Conservation (phyloP, 495 filamentous ascomycete genomes). For the Astrothelium subdiscretum region DNA sequence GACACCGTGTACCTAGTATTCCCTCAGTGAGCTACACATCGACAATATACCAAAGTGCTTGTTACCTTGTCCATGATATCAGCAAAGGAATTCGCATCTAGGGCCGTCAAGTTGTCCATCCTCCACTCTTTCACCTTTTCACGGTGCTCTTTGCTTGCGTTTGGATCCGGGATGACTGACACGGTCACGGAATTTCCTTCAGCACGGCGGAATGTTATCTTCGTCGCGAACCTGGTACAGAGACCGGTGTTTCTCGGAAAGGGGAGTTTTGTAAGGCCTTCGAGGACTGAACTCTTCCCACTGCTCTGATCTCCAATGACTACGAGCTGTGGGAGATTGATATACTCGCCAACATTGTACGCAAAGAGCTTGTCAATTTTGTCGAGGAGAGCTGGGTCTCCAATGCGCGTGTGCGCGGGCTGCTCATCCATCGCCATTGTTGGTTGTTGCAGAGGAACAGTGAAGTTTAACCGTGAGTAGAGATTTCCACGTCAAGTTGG, state of each 20-base stretch:
- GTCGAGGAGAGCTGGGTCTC: constrained; percentile 27
- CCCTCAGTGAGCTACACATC: too few species aligned
- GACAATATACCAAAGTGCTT: too few species aligned
- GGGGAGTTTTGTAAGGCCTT: constrained; percentile 31
- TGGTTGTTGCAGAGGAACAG: not conserved
- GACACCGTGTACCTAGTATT: constrained; percentile 31
- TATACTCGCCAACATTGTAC: constrained; percentile 13
- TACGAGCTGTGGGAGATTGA: constrained; percentile 19
- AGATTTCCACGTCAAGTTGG: not conserved
- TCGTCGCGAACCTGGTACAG: constrained; percentile 46
- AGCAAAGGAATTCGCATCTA: constrained; percentile 17
- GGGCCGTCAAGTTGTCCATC: constrained; percentile 8
- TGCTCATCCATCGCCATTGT: not conserved
- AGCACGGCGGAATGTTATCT: constrained; percentile 43
- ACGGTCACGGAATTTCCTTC: constrained; percentile 24
- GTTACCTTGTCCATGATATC: constrained; percentile 26
- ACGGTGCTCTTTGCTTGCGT: constrained; percentile 17
- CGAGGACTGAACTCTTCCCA: constrained; percentile 39
- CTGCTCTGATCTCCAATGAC: constrained; percentile 27
- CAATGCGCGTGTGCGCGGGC: constrained; percentile 8
- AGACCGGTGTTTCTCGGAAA: constrained; percentile 32
- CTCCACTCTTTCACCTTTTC: constrained; percentile 14
- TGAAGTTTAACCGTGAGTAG: not conserved
- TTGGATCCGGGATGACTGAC: constrained; percentile 34
- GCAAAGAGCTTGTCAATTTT: constrained; percentile 33